Base-by-base conservation (phyloP, 371 early-diverging fungal species). In the Lichtheimia corymbifera region DNA sequence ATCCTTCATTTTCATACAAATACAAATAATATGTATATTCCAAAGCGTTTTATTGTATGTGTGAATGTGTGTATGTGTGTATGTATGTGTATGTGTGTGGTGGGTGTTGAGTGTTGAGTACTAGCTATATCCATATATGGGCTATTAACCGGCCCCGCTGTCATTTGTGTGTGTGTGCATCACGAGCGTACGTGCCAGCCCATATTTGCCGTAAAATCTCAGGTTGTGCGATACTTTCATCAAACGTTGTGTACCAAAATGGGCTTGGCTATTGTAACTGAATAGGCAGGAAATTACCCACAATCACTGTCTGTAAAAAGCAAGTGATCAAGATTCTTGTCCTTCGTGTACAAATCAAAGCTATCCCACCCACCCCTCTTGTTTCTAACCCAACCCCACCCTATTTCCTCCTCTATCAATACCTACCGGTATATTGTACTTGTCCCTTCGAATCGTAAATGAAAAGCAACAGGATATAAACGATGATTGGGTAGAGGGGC, bases 391-490 rank as follows among this genome's bases (percentile, higher is more conserved):
- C 17, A 44, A 49, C 17, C 28, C 30, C 27, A 12, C 28, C 53
- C 28, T 30, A n/a, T 51, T 51, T 20, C 6, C n/a, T 51, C 24
- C 22, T 51, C 22, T 20, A 13, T 24, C 24, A 22, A 13, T 0
- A 15, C 25, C 12, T 70, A 67, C 72, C 62, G 73, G 73, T 66
- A 96, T 94, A 62, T 92, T 92, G 66, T 94, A 93, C 75, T 89
- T 88, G 76, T 96, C 95, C 20, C 97, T 76, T 40, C 97, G 85
- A 27, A 96, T 93, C 0, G 97, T 96, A 67, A 96, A 96, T 44
- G 93, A 93, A 68, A 95, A 94, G 71, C 94, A 95, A 66, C 94
- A 95, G 7, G 88, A 85, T 51, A 89, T 84, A 11, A 0, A 83
- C 76, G 22, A 65, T 84, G 49, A 79, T 70, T 42, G 67, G 77